Base-by-base conservation (phyloP, 495 filamentous ascomycete genomes). In the Ramalina peruviana region DNA sequence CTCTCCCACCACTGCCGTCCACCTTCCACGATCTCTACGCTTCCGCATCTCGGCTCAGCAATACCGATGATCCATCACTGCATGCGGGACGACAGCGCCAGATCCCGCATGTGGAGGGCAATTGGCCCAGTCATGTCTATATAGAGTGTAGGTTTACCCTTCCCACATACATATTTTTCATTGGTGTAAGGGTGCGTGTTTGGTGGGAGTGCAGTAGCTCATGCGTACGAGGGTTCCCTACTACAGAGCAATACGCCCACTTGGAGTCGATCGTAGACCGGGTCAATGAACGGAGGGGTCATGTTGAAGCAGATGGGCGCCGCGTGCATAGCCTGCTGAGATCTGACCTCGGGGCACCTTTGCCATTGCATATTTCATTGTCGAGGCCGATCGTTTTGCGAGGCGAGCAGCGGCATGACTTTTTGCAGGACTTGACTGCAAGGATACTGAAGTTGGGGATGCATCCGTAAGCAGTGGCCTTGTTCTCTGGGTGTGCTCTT, bases 81-180 rank as follows among this genome's bases (percentile, higher is more conserved):
- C 92, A 98, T 64, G 82, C 80, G 26, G 92, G 92, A 26, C 78
- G 88, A 39, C 84, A 81, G 59, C 74, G 92, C 21, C 75, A 77
- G 39, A 84, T 78, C 39, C 89, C 92, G 3, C 92, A 98, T 64
- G 68, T 90, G 12, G 76, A 83, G 46, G 92, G 92, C 20, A 85
- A 85, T 66, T 98, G 92, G 92, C 85, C 92, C 2, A 88, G 80
- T 16, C 88, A 95, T 64, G 57, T 96, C 19, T 98, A 93, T 63
- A 70, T 97, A 49, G 90, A 97, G 71, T 98, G 90, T 90, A 72
- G 62, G 80, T 67, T n/a, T 49, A 54, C 23, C 9, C 17, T 48
- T 27, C 30, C 15, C 11, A n/a, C 30, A 57, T 15, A 33, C 41
- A 25, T 25, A 4, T 25, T 25, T 25, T 1, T 25, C 30, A 33